Base-by-base conservation (phyloP, 2,329 filamentous ascomycete species). In the Fusarium buxicola region DNA sequence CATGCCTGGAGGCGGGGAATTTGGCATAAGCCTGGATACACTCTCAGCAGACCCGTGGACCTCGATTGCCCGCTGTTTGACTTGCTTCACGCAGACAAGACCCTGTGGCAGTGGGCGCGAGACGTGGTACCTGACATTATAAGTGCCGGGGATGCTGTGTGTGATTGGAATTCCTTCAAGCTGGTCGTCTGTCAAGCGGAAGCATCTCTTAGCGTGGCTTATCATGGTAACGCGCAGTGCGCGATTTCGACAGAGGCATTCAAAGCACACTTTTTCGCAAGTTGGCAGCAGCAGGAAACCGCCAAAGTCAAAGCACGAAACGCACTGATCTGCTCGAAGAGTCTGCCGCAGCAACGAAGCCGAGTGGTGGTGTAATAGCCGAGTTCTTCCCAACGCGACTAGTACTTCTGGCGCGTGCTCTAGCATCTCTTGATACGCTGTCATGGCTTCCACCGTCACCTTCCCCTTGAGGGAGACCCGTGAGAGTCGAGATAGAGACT, bases 371-470 rank as follows among this genome's bases (percentile, higher is more conserved):
- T 15, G 24, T 6, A 72, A 27, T 2, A 71, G 49, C 3, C 35
- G 18, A 5, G 66, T 68, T 13, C 55, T 47, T 4, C 45, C 56
- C 21, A 73, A 36, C 0, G 65, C 69, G 1, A 36, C 32, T 25
- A 73, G 36, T 10, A 59, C 35, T 9, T 48, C 21, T 15, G 68
- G 71, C 5, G 68, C 70, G 36, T 73, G 81, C 60, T 79, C 77
- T 31, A 78, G 77, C 32, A 76, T 68, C 24, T 78, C 74, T 75
- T 74, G 79, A 24, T 76, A 73, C 7, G 77, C 64, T 1, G 74
- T 66, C 4, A 75, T 70, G 4, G 53, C 40, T 15, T 69, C 59
- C 4, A 73, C 59, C 0, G 63, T 25, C 1, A 36, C 45, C n/a
- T 66, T 70, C 2, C 58, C 69, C 39, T 54, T 57, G 3, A 64